Percentiles rank a stretch among this genome's conserved stretches.
Conservation (phyloP, 805 yeast genomes). For the Lipomyces sp. region DNA sequence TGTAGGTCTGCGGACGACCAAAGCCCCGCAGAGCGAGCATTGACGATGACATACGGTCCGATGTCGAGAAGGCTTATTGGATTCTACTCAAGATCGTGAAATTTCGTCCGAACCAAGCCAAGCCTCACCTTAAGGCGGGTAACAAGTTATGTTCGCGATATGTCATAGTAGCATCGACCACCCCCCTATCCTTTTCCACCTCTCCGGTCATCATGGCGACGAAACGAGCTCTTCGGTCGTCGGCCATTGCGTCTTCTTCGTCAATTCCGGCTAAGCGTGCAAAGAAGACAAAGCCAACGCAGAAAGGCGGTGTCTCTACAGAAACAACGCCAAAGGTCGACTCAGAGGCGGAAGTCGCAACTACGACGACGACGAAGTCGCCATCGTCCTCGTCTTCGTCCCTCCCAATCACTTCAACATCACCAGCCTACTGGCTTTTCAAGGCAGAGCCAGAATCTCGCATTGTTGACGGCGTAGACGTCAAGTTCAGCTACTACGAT, state of each 20-base stretch:
- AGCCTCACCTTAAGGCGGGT: background rate
- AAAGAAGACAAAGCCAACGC: background rate
- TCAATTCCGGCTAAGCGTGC: no score
- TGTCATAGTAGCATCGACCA: no score
- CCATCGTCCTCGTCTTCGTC: background rate
- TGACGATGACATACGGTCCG: background rate
- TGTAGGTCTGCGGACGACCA: background rate
- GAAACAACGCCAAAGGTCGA: background rate
- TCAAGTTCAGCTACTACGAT: slow-evolving; percentile 47
- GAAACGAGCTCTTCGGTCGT: slow-evolving; percentile 4
- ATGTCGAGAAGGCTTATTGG: no score
- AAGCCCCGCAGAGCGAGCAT: background rate
- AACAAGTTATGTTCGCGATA: no score
- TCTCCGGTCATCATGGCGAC: no score
- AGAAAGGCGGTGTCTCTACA: no score
- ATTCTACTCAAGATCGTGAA: background rate
- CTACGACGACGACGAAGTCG: background rate
- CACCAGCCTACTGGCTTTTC: slow-evolving; percentile 47
- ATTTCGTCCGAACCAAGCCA: background rate
- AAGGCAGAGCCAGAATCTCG: slow-evolving; percentile 55
- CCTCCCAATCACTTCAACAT: background rate
- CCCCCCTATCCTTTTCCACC: no score
- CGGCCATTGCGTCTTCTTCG: background rate
- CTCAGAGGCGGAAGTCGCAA: background rate
- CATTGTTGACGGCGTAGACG: slow-evolving; percentile 50